phyloP scores from a whole-genome alignment of 306 rosid species.

The Ochetophila trinervis region DNA sequence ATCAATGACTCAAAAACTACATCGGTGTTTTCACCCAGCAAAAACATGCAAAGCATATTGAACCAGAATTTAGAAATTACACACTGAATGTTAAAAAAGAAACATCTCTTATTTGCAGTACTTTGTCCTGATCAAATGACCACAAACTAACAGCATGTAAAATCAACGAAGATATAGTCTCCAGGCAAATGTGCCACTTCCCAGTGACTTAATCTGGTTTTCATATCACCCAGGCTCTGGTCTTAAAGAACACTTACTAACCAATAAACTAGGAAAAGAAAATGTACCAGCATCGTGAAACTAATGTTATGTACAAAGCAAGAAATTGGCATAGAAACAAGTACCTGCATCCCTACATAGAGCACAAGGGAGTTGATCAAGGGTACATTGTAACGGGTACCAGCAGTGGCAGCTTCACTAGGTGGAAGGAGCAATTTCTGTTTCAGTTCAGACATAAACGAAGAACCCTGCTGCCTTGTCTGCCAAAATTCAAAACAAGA shows the following conservation, averaged over 20 bases:
- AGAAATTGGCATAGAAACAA: slow-evolving; percentile 1
- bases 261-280: neutral
- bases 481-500: slow-evolving; percentile 36
- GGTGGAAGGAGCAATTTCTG: slow-evolving; percentile 79
- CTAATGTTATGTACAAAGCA: neutral
- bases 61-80: too few species aligned
- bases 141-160: too few species aligned
- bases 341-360: slow-evolving; percentile 98
- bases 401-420: slow-evolving; percentile 75
- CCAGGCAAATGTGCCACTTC: too few species aligned
- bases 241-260: neutral
- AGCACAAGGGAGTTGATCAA: slow-evolving; percentile 91
- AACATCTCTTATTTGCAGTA: too few species aligned
- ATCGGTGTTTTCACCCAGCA: too few species aligned
- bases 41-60: too few species aligned
- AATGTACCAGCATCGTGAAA: neutral
- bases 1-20: too few species aligned
- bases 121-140: too few species aligned
- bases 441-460: slow-evolving; percentile 78
- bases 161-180: too few species aligned
- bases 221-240: neutral
- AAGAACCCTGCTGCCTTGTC: slow-evolving; percentile 64
- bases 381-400: slow-evolving; percentile 89
- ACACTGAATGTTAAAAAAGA: too few species aligned
- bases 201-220: too few species aligned